phyloP scores from a whole-genome alignment of 2,329 filamentous ascomycete species.

The Xenoacremonium recifei region DNA sequence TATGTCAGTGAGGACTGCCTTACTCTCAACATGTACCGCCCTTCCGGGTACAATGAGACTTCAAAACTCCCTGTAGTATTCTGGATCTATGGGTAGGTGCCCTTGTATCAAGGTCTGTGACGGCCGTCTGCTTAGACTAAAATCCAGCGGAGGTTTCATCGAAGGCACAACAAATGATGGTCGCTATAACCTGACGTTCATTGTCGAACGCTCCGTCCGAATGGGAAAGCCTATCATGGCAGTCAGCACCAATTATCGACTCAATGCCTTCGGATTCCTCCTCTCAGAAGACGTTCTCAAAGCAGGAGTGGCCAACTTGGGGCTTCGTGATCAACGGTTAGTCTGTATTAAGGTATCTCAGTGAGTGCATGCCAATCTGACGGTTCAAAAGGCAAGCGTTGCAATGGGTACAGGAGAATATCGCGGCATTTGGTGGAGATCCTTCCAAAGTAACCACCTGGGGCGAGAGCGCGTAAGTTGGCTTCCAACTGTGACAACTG shows the following conservation, averaged over 20 bases:
- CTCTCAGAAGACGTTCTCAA: conserved; percentile 40
- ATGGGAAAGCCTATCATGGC: conserved; percentile 47
- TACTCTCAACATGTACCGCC: conserved; percentile 25
- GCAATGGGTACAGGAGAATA: conserved; percentile 51
- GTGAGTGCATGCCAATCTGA: too few species aligned
- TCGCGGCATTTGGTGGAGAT: conserved; percentile 48
- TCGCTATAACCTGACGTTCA: conserved; percentile 60
- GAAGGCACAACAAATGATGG: conserved; percentile 22
- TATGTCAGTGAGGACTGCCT: conserved; percentile 23
- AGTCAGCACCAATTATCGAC: conserved; percentile 50
- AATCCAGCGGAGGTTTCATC: conserved; percentile 37
- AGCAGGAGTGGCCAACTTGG: conserved; percentile 48
- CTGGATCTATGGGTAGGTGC: conserved; percentile 64
- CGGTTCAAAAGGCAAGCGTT: too few species aligned
- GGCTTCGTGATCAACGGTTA: conserved; percentile 48
- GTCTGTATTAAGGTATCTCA: too few species aligned
- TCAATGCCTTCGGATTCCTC: conserved; percentile 52
- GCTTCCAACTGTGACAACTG: too few species aligned
- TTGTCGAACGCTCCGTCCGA: conserved; percentile 48
- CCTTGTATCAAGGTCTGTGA: too few species aligned
- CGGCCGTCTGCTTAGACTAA: too few species aligned
- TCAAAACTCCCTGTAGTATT: conserved; percentile 55
- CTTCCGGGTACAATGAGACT: conserved; percentile 23
- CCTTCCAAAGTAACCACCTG: too few species aligned
- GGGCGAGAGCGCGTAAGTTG: too few species aligned